These are phyloP conservation scores for Pelargonium australe DNA, from an alignment of 441 rosid genomes.

Conservation along the genomic window DNA sequence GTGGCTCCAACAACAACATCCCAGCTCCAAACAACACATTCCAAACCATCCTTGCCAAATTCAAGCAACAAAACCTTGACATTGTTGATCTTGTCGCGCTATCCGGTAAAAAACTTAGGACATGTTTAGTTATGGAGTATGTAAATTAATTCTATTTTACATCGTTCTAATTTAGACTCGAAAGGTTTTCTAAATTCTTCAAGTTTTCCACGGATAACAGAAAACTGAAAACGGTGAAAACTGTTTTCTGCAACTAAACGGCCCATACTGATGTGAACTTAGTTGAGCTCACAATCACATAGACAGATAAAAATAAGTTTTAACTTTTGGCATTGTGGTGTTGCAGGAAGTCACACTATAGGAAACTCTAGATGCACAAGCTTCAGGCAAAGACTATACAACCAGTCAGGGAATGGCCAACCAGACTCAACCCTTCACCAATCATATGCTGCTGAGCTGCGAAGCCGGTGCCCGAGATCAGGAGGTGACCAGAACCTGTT, in stretches of 20 bases:
- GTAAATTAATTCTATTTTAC: too few species aligned
- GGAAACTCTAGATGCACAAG: not conserved
- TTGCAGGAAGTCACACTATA: constrained; percentile 2
- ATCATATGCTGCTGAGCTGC: not conserved
- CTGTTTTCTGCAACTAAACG: too few species aligned
- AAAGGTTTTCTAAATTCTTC: too few species aligned
- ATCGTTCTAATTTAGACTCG: too few species aligned
- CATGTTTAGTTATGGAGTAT: too few species aligned
- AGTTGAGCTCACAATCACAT: not conserved
- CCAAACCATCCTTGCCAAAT: constrained; percentile 6
- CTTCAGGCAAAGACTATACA: constrained; percentile 4
- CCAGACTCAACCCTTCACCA: not conserved
- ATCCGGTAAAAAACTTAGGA: not conserved
- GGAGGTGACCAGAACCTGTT: constrained; percentile 7
- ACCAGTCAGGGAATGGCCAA: not conserved
- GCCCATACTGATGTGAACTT: not conserved
- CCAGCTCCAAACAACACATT: constrained; percentile 9
- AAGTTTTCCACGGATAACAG: too few species aligned
- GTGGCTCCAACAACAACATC: constrained; percentile 9
- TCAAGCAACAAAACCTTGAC: constrained; percentile 4
- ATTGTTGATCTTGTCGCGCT: constrained; percentile 4
- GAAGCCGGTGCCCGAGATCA: constrained; percentile 1
- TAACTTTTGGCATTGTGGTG: not conserved
- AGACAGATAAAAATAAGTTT: too few species aligned
- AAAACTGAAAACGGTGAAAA: not conserved